These are phyloP conservation scores for Exutisphaerella laricina DNA, from an alignment of 2,329 filamentous ascomycete species.

Conservation along the genomic window DNA sequence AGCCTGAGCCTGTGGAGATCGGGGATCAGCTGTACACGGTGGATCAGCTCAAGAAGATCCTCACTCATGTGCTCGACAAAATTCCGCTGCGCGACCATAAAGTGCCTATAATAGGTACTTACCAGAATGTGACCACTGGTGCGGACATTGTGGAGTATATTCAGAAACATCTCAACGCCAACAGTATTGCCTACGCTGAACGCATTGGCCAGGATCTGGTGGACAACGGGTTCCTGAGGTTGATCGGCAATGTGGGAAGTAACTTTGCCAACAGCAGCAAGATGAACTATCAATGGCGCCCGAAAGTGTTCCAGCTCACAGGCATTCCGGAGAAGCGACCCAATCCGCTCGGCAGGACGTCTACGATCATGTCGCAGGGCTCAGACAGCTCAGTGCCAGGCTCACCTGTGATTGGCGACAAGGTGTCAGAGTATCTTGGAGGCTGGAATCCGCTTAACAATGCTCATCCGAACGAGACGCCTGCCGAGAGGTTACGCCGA, in stretches of 20 bases:
- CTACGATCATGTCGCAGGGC: constrained; percentile 58
- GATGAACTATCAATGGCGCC: constrained; percentile 96
- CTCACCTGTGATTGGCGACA: constrained; percentile 73
- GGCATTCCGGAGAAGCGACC: constrained; percentile 86
- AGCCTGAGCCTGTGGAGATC: constrained; percentile 81
- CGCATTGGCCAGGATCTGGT: constrained; percentile 92
- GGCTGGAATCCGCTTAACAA: constrained; percentile 93
- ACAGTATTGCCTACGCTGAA: constrained; percentile 85
- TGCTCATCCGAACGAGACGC: constrained; percentile 87
- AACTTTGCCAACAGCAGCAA: constrained; percentile 96
- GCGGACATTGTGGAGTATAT: constrained; percentile 95
- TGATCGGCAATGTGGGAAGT: constrained; percentile 91
- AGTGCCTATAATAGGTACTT: constrained; percentile 90
- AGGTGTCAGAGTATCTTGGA: constrained; percentile 70
- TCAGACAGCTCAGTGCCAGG: constrained; percentile 43
- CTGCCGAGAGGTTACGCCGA: constrained; percentile 74
- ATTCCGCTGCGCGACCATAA: constrained; percentile 88
- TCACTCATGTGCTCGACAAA: constrained; percentile 77
- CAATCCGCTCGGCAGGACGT: constrained; percentile 60
- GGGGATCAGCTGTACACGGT: constrained; percentile 81
- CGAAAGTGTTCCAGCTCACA: constrained; percentile 81
- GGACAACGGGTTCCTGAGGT: constrained; percentile 73
- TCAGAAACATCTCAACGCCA: constrained; percentile 77
- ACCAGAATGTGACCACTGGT: constrained; percentile 85
- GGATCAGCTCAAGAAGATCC: constrained; percentile 85